These are phyloP conservation scores for Plasmodium blacklocki DNA, from an alignment of 169 alveolate genomes.

Conservation along the genomic window DNA sequence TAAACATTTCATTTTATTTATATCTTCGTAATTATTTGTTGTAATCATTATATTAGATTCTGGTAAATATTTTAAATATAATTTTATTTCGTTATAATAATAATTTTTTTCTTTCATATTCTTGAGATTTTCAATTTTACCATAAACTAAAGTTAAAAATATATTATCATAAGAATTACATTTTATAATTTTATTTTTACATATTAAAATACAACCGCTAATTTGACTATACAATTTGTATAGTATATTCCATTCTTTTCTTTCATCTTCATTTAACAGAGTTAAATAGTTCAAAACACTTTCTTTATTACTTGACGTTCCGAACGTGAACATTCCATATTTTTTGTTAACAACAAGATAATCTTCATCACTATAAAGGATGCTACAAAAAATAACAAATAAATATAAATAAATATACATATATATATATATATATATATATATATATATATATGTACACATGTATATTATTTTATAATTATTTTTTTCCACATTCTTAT, in stretches of 20 bases:
- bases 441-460: background rate
- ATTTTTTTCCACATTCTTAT: too few species aligned
- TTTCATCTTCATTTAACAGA: constrained; percentile 7
- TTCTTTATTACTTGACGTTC: constrained; percentile 14
- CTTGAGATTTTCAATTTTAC: constrained; percentile 15
- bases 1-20: constrained; percentile 3
- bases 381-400: background rate
- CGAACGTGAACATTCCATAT: constrained; percentile 58
- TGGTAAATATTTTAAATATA: constrained; percentile 31
- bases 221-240: constrained; percentile 39
- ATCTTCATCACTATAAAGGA: constrained; percentile 53
- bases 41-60: constrained; percentile 64
- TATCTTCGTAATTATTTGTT: constrained; percentile 12
- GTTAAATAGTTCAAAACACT: constrained; percentile 30
- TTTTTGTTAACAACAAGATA: constrained; percentile 39
- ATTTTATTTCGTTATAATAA: constrained; percentile 11
- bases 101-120: background rate
- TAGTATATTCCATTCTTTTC: background rate
- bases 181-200: constrained; percentile 50
- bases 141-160: constrained; percentile 56
- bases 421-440: background rate
- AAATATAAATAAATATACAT: background rate
- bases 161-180: constrained; percentile 33
- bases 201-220: constrained; percentile 40
- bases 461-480: too few species aligned